Percentiles rank a stretch among this genome's conserved stretches.
Conservation (phyloP, 163 green algal genomes). For the Prototheca cutis region DNA sequence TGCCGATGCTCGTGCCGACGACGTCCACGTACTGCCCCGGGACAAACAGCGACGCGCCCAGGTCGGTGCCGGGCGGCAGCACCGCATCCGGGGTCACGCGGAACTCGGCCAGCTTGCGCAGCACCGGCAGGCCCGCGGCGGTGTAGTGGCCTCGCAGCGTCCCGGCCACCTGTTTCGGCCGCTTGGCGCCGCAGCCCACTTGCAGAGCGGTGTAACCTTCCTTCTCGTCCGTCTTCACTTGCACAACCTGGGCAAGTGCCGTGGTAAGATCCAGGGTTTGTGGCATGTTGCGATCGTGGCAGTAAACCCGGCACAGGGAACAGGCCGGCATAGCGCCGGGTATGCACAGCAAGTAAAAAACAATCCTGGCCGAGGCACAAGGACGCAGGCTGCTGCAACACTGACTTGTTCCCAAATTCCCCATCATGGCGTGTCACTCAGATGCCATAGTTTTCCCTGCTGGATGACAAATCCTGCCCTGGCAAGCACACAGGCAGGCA, state of each 20-base stretch:
- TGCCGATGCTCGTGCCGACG: conserved; percentile 76
- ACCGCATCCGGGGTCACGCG: conserved; percentile 60
- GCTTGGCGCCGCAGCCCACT: conserved; percentile 58
- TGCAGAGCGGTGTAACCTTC: conserved; percentile 71
- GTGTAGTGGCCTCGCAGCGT: conserved; percentile 39
- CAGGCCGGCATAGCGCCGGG: no score
- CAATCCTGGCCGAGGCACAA: no score
- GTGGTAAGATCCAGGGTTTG: no score
- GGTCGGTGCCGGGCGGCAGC: conserved; percentile 66
- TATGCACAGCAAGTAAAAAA: no score
- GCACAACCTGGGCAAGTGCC: conserved; percentile 69
- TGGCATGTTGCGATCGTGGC: no score
- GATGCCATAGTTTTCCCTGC: no score
- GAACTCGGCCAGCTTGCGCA: conserved; percentile 73
- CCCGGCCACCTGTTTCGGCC: conserved; percentile 56
- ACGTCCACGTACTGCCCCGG: conserved; percentile 92
- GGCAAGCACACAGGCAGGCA: neutral
- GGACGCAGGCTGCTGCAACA: no score
- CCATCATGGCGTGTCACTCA: no score
- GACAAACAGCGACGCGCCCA: conserved; percentile 78
- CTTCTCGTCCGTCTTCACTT: conserved; percentile 55
- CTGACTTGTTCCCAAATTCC: no score
- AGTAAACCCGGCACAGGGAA: no score
- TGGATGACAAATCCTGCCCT: no score
- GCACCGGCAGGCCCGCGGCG: conserved; percentile 51